Evolutionary conservation across 164 flowering plant genomes (phyloP), one percentile per base, ranked within the genome.

Genomic region (Vitis cinerea): DNA sequence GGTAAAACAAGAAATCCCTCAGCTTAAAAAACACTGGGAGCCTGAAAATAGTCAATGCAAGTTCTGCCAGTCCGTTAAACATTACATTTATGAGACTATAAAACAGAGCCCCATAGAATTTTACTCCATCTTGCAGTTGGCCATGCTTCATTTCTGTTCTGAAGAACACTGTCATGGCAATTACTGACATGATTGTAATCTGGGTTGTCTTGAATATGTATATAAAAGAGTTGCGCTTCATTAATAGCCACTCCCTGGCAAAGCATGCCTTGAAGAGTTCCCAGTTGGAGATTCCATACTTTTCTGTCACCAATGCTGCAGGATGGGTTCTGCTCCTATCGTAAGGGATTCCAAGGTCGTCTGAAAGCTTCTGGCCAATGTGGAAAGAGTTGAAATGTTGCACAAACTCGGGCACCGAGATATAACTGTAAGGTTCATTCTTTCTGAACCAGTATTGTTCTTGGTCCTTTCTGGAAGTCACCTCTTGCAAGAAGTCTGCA

Each of bases 401-500:
- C 8, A 61, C 82, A 27, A 83, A 78, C 9, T 83, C 83, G 2
- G 72, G 17, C 0, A 72, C 82, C 0, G 81, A 52, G 19, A 83
- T 59, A 63, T 67, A 81, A 44, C 59, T 11, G 59, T 85, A 81
- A 15, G 81, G 79, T 51, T 70, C 61, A 15, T 74, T 50, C 55
- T 64, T 74, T 48, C 48, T 70, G 63, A 61, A 68, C 87, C 89
- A 86, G 72, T 86, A 86, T 47, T 84, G 86, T 54, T 78, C 77
- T 66, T 86, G 89, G 64, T 85, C 88, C 56, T 74, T 85, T 66
- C 52, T 74, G 23, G 88, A 84, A 53, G 85, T 88, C 8, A 88
- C 90, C 65, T 88, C 90, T 77, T 84, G 88, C 60, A 88, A 77
- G 68, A 86, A 88, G 72, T 88, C 92, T 8, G 92, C 90, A 23